Base-by-base conservation (phyloP, 805 yeast genomes). In the Candida khao-thaluensis region DNA sequence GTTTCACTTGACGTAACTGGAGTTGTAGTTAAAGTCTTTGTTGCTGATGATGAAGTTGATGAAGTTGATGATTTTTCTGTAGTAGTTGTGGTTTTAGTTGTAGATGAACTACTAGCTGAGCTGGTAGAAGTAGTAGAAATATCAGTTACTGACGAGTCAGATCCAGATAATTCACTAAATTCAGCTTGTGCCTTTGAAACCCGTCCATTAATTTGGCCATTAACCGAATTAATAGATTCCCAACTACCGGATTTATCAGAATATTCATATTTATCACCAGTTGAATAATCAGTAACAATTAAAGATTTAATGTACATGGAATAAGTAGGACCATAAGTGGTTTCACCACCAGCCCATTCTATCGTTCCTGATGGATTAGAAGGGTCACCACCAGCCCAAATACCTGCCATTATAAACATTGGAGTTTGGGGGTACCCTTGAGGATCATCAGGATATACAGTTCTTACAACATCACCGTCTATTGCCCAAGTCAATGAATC, bases 391-490 rank as follows among this genome's bases (percentile, higher is more conserved):
- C 90, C 91, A 3, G 89, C 89, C 91, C 93, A 84, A 22, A 79
- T 63, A 48, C 93, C 91, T 45, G 77, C 66, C 55, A 66, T 72
- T 9, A 84, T 57, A 48, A 66, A 72, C 90, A 89, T 86, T 35
- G 97, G 97, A n/a, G 88, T 68, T 64, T 89, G 95, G 30, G 97
- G 97, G 60, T 76, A 90, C 4, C 95, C 95, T 54, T 78, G 72
- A 16, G 81, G 66, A 41, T 56, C 57, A 40, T 66, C 62, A 41
- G 77, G 70, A n/a, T 42, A 31, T 38, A 90, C 64, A 1, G 85
- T 75, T 68, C 97, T 79, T 7, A 86, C 78, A 1, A 71, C 68
- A 6, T 47, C 54, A 20, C 91, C 95, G 53, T 90, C 95, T 17
- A 87, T 51, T 41, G 74, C 76, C 89, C 95, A 90, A 7, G 74